These are phyloP conservation scores for Syncephalastrum monosporum DNA, from an alignment of 371 early-diverging fungal genomes.

Conservation along the genomic window DNA sequence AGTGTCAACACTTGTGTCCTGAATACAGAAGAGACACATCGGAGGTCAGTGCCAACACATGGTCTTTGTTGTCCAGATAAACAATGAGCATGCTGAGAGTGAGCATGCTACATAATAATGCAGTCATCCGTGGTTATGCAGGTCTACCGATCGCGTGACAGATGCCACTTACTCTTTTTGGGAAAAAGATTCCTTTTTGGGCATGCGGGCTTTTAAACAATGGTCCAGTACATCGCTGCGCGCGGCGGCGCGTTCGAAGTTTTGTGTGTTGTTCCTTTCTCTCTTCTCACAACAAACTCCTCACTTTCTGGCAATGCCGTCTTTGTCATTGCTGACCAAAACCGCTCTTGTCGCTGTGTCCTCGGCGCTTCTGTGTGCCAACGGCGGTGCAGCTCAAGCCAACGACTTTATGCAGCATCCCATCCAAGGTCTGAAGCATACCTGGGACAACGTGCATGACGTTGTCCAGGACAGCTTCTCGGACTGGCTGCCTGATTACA, in stretches of 20 bases:
- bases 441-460: conserved; percentile 31
- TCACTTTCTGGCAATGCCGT: conserved; percentile 20
- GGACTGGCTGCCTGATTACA: conserved; percentile 3
- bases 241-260: background rate
- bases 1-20: too few relatives aligned
- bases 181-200: too few relatives aligned
- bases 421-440: conserved; percentile 19
- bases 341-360: conserved; percentile 18
- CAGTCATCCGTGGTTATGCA: too few relatives aligned
- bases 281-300: background rate
- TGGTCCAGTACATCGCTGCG: too few relatives aligned
- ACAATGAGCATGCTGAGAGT: too few relatives aligned
- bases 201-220: too few relatives aligned
- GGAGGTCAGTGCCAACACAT: too few relatives aligned
- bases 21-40: too few relatives aligned
- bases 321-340: conserved; percentile 24
- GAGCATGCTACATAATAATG: too few relatives aligned
- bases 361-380: conserved; percentile 15
- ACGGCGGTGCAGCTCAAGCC: conserved; percentile 7
- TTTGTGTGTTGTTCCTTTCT: background rate
- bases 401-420: conserved; percentile 25
- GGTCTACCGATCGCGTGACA: too few relatives aligned
- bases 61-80: too few relatives aligned
- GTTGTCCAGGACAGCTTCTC: conserved; percentile 18
- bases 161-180: too few relatives aligned